phyloP scores from a whole-genome alignment of 345 rosid species.

The Aegle marmelos region DNA sequence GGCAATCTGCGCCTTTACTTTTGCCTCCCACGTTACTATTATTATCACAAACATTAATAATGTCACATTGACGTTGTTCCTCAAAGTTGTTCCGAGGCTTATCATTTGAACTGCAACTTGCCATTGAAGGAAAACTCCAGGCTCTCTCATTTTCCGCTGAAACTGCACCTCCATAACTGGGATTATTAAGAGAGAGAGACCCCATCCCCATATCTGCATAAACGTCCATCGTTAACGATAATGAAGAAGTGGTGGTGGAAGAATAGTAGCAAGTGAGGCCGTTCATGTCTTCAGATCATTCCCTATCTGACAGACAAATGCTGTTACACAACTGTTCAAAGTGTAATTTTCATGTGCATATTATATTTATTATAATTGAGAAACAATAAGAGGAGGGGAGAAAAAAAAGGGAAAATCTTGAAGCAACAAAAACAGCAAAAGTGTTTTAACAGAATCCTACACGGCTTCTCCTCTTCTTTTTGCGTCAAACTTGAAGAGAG shows the following conservation, averaged over 20 bases:
- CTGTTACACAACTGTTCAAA: slow-evolving; percentile 41
- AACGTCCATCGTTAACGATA: slow-evolving; percentile 24
- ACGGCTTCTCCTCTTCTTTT: not conserved
- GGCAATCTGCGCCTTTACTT: slow-evolving; percentile 19
- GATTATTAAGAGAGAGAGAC: slow-evolving; percentile 40
- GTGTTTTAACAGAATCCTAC: slow-evolving; percentile 24
- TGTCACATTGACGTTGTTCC: slow-evolving; percentile 3
- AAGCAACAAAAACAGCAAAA: slow-evolving; percentile 21
- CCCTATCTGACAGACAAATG: slow-evolving; percentile 42
- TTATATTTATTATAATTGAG: no score
- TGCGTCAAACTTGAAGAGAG: not conserved
- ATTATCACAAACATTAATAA: slow-evolving; percentile 8
- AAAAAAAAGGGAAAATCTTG: not conserved
- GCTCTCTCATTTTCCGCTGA: slow-evolving; percentile 28
- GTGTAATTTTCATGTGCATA: not conserved
- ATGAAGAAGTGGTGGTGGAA: slow-evolving; percentile 7
- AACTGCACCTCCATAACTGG: slow-evolving; percentile 16
- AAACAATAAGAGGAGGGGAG: no score
- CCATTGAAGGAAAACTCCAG: slow-evolving; percentile 36
- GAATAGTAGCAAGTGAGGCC: slow-evolving; percentile 10
- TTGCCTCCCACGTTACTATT: not conserved
- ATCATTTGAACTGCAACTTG: slow-evolving; percentile 13
- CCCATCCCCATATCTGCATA: slow-evolving; percentile 47
- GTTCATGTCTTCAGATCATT: slow-evolving; percentile 28
- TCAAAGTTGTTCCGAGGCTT: slow-evolving; percentile 4